Evolutionary conservation across 345 rosid genomes (phyloP).

Genomic region (Streptanthus diversifolius): DNA sequence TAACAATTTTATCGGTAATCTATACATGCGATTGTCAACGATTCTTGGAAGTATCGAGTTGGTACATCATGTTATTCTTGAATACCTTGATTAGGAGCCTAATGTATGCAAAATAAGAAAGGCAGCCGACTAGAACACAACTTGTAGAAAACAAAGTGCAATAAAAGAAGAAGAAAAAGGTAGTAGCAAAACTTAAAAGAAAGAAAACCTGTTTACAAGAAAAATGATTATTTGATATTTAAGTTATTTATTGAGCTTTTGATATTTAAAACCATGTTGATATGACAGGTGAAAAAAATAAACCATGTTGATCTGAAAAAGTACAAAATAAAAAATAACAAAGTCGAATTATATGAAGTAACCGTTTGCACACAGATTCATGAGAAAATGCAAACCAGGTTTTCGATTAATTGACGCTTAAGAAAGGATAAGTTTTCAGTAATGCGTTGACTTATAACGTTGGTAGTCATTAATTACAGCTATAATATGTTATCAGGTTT

Average conservation of each 20-base stretch:
- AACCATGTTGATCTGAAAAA: not conserved
- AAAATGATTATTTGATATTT: not conserved
- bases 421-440: constrained; percentile 28
- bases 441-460: constrained; percentile 25
- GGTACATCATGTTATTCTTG: no score
- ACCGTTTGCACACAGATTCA: not conserved
- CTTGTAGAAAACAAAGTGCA: not conserved
- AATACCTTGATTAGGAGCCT: no score
- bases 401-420: constrained; percentile 7
- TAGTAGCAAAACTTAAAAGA: not conserved
- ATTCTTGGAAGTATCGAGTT: no score
- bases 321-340: not conserved
- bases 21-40: no score
- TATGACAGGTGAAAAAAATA: not conserved
- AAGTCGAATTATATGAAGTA: constrained; percentile 6
- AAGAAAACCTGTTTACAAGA: not conserved
- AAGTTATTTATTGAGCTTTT: not conserved
- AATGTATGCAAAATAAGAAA: not conserved
- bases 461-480: constrained; percentile 15
- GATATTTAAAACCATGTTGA: constrained; percentile 3
- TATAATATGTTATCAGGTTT: constrained; percentile 23
- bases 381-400: not conserved
- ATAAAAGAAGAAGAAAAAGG: not conserved
- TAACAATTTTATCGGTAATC: no score
- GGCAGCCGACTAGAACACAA: not conserved